phyloP scores from a whole-genome alignment of 441 rosid species.

The Melastoma candidum region DNA sequence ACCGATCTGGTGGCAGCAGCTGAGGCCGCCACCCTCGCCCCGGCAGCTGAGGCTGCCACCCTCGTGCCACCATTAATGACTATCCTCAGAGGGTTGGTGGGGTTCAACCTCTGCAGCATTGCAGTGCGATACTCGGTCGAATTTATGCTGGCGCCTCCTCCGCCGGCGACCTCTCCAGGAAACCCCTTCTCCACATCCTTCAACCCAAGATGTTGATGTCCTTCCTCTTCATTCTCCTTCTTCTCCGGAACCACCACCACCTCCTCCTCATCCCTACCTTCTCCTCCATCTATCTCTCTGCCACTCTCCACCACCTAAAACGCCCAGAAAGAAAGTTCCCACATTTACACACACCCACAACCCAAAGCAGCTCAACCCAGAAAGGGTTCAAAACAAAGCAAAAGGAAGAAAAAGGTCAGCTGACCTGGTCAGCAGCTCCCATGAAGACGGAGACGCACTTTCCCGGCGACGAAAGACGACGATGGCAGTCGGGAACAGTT shows the following conservation, averaged over 20 bases:
- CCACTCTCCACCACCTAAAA: constrained; percentile 30
- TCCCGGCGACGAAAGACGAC: constrained; percentile 6
- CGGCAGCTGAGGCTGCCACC: constrained; percentile 1
- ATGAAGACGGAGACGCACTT: constrained; percentile 22
- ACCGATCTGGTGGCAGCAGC: constrained; percentile 33
- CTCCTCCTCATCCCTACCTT: constrained; percentile 8
- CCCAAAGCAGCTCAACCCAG: neutral
- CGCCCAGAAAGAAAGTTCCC: neutral
- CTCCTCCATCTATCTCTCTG: constrained; percentile 17
- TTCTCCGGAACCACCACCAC: neutral
- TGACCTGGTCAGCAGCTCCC: constrained; percentile 50
- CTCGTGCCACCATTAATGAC: constrained; percentile 30
- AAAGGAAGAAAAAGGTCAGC: neutral
- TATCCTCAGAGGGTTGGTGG: constrained; percentile 76
- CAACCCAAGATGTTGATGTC: neutral
- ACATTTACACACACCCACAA: neutral
- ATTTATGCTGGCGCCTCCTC: neutral
- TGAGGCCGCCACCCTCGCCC: too few relatives aligned
- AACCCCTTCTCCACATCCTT: constrained; percentile 3
- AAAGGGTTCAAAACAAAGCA: neutral
- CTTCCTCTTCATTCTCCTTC: neutral
- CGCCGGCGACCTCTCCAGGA: constrained; percentile 1
- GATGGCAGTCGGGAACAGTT: constrained; percentile 9
- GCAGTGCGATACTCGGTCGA: constrained; percentile 17
- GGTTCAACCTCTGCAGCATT: constrained; percentile 61